phyloP scores from a whole-genome alignment of 1,284 basidiomycete species.

The Ustilago bromivora region DNA sequence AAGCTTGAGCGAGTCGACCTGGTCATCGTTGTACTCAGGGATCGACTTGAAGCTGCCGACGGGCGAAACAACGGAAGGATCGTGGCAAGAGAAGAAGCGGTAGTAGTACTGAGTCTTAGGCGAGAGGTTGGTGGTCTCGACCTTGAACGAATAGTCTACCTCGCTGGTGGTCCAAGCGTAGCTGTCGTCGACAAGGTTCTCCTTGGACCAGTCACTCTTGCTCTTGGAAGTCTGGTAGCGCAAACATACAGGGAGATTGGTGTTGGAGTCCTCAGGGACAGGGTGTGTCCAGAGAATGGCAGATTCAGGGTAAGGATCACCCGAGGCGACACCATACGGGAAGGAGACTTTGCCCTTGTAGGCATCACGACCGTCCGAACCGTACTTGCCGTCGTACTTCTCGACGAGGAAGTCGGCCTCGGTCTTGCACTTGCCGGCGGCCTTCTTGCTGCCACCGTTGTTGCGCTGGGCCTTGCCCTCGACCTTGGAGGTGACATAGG shows the following conservation, averaged over 20 bases:
- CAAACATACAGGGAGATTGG: conserved; percentile 75
- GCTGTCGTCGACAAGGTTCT: conserved; percentile 72
- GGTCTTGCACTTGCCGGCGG: conserved; percentile 21
- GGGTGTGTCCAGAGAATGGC: conserved; percentile 76
- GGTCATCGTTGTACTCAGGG: conserved; percentile 49
- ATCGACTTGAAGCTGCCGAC: conserved; percentile 73
- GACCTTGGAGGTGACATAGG: conserved; percentile 36
- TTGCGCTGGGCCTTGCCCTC: conserved; percentile 44
- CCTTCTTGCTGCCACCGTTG: conserved; percentile 20
- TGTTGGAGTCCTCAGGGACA: conserved; percentile 37
- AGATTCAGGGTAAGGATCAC: conserved; percentile 76
- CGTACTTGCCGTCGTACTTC: conserved; percentile 47
- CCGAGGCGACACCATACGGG: conserved; percentile 72
- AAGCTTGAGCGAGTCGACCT: conserved; percentile 73
- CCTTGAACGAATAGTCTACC: conserved; percentile 76
- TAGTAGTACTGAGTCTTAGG: conserved; percentile 77
- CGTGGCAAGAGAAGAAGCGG: conserved; percentile 74
- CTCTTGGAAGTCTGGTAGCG: conserved; percentile 72
- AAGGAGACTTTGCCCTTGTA: conserved; percentile 65
- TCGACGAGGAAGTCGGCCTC: conserved; percentile 52
- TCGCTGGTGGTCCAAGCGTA: conserved; percentile 76
- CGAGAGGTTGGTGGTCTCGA: conserved; percentile 74
- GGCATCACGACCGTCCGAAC: conserved; percentile 42
- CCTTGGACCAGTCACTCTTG: conserved; percentile 60
- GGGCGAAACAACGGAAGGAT: conserved; percentile 66